Evolutionary conservation across 768 basidiomycete genomes (phyloP).

Genomic region (Baorangia bicolor): DNA sequence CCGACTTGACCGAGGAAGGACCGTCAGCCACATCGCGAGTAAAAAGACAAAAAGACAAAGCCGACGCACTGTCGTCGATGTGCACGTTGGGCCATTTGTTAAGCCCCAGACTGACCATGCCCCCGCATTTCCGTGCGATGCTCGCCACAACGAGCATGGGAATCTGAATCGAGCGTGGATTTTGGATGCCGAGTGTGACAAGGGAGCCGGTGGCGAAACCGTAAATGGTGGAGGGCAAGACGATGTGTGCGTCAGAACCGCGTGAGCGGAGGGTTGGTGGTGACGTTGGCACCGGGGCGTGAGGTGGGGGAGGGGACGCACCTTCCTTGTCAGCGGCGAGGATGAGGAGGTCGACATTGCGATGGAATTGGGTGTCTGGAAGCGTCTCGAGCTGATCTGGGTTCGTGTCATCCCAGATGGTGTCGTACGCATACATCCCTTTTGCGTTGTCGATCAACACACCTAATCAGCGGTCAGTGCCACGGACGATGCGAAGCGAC

Average conservation of each 20-base stretch:
- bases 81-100: slow-evolving; percentile 63
- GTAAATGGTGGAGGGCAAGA: slow-evolving; percentile 57
- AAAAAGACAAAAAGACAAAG: too few species aligned
- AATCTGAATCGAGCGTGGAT: slow-evolving; percentile 53
- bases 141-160: slow-evolving; percentile 46
- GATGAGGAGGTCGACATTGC: slow-evolving; percentile 49
- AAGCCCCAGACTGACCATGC: slow-evolving; percentile 54
- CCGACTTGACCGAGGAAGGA: slow-evolving; percentile 9
- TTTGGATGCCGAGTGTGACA: slow-evolving; percentile 42
- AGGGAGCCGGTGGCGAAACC: slow-evolving; percentile 48
- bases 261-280: neutral
- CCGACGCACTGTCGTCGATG: slow-evolving; percentile 39
- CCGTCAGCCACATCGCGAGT: neutral
- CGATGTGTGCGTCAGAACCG: slow-evolving; percentile 32
- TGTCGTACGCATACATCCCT: slow-evolving; percentile 37
- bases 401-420: slow-evolving; percentile 49
- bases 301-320: too few species aligned
- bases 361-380: slow-evolving; percentile 42
- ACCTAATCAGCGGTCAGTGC: too few species aligned
- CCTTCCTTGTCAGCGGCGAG: slow-evolving; percentile 39
- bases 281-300: neutral
- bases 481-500: too few species aligned
- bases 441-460: slow-evolving; percentile 44
- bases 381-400: slow-evolving; percentile 45
- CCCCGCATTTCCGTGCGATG: slow-evolving; percentile 48